Percentiles rank a stretch among this genome's conserved stretches.
Evolutionary conservation across 2,329 filamentous ascomycete species (phyloP).

Genomic region (Fusarium tuaranense): DNA sequence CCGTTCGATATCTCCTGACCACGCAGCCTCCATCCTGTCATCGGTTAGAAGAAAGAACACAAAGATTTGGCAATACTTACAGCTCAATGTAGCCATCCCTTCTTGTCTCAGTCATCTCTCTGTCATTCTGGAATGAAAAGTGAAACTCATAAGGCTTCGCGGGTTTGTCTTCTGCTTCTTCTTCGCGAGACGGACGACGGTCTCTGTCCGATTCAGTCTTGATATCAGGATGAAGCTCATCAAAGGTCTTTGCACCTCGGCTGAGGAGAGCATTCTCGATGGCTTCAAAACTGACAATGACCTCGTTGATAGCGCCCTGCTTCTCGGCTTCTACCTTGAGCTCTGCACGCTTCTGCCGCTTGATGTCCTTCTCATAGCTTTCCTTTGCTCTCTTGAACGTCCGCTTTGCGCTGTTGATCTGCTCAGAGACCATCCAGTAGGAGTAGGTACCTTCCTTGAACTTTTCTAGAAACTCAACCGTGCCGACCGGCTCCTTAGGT

Average conservation of each 20-base stretch:
- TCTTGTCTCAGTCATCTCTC: constrained; percentile 66
- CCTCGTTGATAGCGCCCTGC: constrained; percentile 59
- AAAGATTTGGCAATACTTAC: constrained; percentile 53
- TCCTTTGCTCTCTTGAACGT: constrained; percentile 48
- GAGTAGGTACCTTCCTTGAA: constrained; percentile 69
- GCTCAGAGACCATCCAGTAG: constrained; percentile 62
- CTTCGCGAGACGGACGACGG: background rate
- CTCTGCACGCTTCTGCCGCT: constrained; percentile 18
- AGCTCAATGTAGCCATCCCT: constrained; percentile 72
- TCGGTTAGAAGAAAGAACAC: constrained; percentile 16
- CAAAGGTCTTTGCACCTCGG: constrained; percentile 75
- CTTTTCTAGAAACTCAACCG: constrained; percentile 65
- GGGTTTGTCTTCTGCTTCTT: constrained; percentile 26
- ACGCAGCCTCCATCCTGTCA: constrained; percentile 76
- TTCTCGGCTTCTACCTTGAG: constrained; percentile 60
- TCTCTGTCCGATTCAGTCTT: constrained; percentile 36
- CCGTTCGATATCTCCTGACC: constrained; percentile 73
- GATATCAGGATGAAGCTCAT: constrained; percentile 70
- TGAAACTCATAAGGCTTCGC: constrained; percentile 58
- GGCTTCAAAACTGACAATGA: constrained; percentile 22
- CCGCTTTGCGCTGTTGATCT: constrained; percentile 50
- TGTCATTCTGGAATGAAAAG: constrained; percentile 65
- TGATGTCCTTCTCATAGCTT: constrained; percentile 41
- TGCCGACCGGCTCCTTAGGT: constrained; percentile 49
- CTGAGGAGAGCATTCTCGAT: constrained; percentile 58